Evolutionary conservation across 169 alveolate genomes (phyloP).

Genomic region (Cryptosporidium viatorum): DNA sequence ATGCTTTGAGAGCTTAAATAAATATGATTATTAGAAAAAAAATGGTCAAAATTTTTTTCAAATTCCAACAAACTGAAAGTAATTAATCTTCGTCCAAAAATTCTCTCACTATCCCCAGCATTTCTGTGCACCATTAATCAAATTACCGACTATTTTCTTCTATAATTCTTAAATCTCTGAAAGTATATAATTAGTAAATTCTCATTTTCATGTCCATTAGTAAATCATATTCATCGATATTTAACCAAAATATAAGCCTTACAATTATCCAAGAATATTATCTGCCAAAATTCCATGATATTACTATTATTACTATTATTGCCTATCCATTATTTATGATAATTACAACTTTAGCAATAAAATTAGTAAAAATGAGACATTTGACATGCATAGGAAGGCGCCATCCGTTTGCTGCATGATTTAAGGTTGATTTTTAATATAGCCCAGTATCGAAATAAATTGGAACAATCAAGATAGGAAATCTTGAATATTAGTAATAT

Average conservation of each 20-base stretch:
- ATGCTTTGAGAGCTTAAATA: too few species aligned
- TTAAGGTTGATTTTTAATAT: constrained; percentile 9
- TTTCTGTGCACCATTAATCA: too few species aligned
- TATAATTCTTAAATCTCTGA: too few species aligned
- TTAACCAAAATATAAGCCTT: not conserved
- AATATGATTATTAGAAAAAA: too few species aligned
- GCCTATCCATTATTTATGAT: not conserved
- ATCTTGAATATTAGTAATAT: not conserved
- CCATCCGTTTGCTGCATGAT: constrained; percentile 24
- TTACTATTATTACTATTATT: too few species aligned
- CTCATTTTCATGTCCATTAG: not conserved
- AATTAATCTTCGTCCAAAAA: too few species aligned
- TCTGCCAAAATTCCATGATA: not conserved
- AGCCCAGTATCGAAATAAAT: not conserved
- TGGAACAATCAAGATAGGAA: constrained; percentile 11
- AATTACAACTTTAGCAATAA: not conserved
- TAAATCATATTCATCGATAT: not conserved
- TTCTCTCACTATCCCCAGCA: not conserved
- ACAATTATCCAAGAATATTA: too few species aligned
- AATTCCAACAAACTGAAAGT: too few species aligned
- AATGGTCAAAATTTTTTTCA: too few species aligned
- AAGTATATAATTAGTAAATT: too few species aligned
- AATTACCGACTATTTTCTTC: not conserved
- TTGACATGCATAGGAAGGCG: constrained; percentile 32
- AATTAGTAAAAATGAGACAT: not conserved